phyloP scores from a whole-genome alignment of 140 eudicot genomes.

The Stevia rebaudiana region DNA sequence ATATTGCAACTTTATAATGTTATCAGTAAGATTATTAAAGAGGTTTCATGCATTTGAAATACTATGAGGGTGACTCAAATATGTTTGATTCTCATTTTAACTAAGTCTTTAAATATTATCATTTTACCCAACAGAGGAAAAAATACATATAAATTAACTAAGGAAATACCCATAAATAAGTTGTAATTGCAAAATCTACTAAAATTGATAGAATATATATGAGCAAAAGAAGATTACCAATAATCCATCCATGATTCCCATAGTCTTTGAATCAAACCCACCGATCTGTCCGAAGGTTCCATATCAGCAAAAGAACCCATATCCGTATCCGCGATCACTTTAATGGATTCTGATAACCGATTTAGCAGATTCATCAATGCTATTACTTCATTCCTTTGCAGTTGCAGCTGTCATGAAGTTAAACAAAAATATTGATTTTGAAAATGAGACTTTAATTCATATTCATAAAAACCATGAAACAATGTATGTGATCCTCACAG shows the following conservation, averaged over 20 bases:
- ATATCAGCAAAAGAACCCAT: constrained; percentile 58
- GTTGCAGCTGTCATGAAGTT: constrained; percentile 50
- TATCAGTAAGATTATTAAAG: no score
- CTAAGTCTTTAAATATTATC: no score
- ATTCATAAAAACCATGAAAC: neutral
- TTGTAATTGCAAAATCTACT: no score
- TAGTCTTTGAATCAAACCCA: constrained; percentile 23
- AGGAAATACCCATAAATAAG: no score
- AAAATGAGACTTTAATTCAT: neutral
- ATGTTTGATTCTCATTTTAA: no score
- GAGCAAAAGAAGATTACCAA: constrained; percentile 29
- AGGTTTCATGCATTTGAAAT: no score
- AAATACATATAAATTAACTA: no score
- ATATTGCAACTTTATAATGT: no score
- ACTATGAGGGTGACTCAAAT: no score
- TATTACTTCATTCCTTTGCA: constrained; percentile 95
- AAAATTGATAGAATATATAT: no score
- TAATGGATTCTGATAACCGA: constrained; percentile 83
- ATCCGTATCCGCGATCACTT: constrained; percentile 60
- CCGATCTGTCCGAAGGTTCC: constrained; percentile 22
- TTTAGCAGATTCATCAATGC: constrained; percentile 77
- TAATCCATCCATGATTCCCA: constrained; percentile 27
- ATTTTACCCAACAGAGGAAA: no score
- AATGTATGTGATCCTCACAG: constrained; percentile 41
- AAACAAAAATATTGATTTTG: neutral